Conservation (phyloP, 768 basidiomycete species). For the Suillus fuscotomentosus region DNA sequence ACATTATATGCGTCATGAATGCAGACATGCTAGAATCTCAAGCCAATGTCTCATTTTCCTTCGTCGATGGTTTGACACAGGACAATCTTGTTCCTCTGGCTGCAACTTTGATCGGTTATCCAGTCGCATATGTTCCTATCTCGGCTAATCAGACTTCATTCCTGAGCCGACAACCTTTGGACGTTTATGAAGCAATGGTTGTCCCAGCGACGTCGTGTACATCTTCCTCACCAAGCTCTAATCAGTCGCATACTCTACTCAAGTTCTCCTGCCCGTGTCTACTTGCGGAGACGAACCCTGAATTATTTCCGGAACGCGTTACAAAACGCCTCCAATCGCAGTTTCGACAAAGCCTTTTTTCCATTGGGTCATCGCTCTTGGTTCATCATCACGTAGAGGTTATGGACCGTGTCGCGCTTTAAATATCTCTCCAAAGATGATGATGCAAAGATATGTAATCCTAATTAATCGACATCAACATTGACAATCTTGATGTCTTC, state of each 20-base stretch:
- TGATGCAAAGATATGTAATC: neutral
- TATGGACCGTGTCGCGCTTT: slow-evolving; percentile 49
- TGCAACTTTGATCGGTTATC: slow-evolving; percentile 60
- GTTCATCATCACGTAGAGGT: slow-evolving; percentile 36
- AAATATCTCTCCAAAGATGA: slow-evolving; percentile 14
- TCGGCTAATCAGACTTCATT: slow-evolving; percentile 35
- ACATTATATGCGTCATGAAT: slow-evolving; percentile 14
- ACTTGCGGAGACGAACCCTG: slow-evolving; percentile 13
- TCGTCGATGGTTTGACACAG: slow-evolving; percentile 27
- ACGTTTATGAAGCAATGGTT: slow-evolving; percentile 43
- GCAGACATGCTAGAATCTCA: slow-evolving; percentile 7
- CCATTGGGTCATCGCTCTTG: slow-evolving; percentile 16
- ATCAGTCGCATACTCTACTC: slow-evolving; percentile 37
- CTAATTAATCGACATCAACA: slow-evolving; percentile 62
- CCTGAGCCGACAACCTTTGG: slow-evolving; percentile 45
- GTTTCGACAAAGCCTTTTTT: slow-evolving; percentile 33
- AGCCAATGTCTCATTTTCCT: slow-evolving; percentile 22
- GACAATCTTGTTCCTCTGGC: slow-evolving; percentile 49
- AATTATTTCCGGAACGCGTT: slow-evolving; percentile 23
- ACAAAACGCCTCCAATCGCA: slow-evolving; percentile 29
- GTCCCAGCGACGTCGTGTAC: neutral
- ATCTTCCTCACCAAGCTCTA: neutral
- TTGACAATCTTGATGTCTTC: slow-evolving; percentile 93
- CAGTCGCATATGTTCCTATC: slow-evolving; percentile 53
- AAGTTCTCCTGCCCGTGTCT: slow-evolving; percentile 57